A percentile compares a stretch with the other conserved stretches of the same genome.
These are phyloP conservation scores for Aspergillus piperis DNA, from an alignment of 2,329 filamentous ascomycete species.

Conservation along the genomic window DNA sequence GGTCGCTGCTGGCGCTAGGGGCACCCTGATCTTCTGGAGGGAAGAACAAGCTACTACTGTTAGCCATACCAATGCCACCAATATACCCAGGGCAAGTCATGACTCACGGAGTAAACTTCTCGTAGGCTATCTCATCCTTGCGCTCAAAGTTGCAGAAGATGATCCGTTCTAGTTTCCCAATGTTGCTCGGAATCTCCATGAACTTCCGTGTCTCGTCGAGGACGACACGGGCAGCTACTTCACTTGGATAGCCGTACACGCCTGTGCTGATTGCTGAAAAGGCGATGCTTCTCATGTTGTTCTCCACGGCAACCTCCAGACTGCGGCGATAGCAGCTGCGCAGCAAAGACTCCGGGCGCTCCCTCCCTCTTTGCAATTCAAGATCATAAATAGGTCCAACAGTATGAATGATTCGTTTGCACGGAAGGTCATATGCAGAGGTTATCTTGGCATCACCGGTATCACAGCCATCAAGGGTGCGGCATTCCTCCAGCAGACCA, in stretches of 20 bases:
- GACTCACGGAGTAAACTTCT: conserved; percentile 70
- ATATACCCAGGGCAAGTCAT: neutral
- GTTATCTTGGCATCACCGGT: conserved; percentile 86
- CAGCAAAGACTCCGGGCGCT: conserved; percentile 47
- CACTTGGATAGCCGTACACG: conserved; percentile 81
- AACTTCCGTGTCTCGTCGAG: conserved; percentile 61
- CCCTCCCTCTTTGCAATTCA: conserved; percentile 36
- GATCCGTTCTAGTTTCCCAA: conserved; percentile 64
- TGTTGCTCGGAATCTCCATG: conserved; percentile 46
- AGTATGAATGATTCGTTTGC: conserved; percentile 80
- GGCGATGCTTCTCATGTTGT: conserved; percentile 70
- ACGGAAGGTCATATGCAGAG: conserved; percentile 71
- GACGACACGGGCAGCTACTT: conserved; percentile 71
- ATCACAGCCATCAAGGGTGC: conserved; percentile 68
- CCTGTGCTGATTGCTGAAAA: conserved; percentile 88
- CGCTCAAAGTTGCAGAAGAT: conserved; percentile 81
- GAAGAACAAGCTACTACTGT: conserved; percentile 48
- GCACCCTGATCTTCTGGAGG: conserved; percentile 47
- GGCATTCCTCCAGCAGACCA: conserved; percentile 69
- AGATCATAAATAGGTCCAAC: conserved; percentile 77
- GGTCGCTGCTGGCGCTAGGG: conserved; percentile 10
- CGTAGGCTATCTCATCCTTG: conserved; percentile 77
- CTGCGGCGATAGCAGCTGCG: conserved; percentile 69
- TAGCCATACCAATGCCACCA: conserved; percentile 8
- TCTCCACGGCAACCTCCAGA: conserved; percentile 69